Percentiles rank a stretch among this genome's conserved stretches.
Evolutionary conservation across 1,139 yeast genomes (phyloP).

Genomic region (Ogataea hybrid): DNA sequence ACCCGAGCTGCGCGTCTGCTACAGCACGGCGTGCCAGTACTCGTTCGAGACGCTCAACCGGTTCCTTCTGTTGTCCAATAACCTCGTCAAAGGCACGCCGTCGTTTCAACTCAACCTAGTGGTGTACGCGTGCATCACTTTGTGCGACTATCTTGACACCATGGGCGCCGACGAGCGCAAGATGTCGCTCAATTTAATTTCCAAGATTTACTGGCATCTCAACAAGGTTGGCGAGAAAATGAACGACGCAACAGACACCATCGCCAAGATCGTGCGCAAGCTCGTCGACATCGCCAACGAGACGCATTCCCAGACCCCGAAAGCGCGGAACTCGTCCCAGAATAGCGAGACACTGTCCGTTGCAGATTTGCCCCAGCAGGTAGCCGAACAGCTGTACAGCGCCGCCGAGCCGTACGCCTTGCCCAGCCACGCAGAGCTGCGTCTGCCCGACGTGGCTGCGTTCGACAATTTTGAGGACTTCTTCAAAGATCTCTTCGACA

Average conservation of each 20-base stretch:
- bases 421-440: conserved; percentile 10
- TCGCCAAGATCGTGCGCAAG: conserved; percentile 49
- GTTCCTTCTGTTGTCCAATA: conserved; percentile 41
- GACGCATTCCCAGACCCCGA: conserved; percentile 15
- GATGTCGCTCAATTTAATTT: conserved; percentile 41
- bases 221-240: conserved; percentile 51
- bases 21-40: conserved; percentile 38
- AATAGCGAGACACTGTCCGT: conserved; percentile 24
- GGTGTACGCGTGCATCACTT: conserved; percentile 49
- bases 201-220: conserved; percentile 53
- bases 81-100: conserved; percentile 50
- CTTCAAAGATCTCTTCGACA: conserved; percentile 38
- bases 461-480: conserved; percentile 50
- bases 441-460: conserved; percentile 41
- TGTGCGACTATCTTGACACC: conserved; percentile 43
- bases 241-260: conserved; percentile 54
- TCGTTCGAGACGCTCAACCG: conserved; percentile 42
- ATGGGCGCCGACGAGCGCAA: conserved; percentile 38
- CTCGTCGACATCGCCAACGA: conserved; percentile 42
- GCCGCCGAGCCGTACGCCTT: conserved; percentile 8
- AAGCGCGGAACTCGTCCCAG: conserved; percentile 10
- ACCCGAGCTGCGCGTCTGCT: conserved; percentile 20
- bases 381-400: conserved; percentile 4
- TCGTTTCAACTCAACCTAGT: conserved; percentile 46
- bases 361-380: conserved; percentile 18